A percentile compares a stretch with the other conserved stretches of the same genome.
Conservation (phyloP, 176 grass and related monocot genomes). For the Bolboschoenus planiculmis region DNA sequence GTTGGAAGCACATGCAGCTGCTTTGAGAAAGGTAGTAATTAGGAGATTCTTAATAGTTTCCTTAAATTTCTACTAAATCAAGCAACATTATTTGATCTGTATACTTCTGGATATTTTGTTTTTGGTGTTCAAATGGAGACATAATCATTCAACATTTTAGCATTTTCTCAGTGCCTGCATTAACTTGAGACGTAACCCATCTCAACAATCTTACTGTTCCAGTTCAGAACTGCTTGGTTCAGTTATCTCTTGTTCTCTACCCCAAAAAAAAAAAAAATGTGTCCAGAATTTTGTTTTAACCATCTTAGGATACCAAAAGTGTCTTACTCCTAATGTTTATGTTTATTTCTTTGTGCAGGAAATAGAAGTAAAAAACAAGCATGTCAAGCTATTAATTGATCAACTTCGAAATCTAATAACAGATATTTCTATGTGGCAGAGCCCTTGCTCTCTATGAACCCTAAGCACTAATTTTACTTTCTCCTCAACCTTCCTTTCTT, state of each 20-base stretch:
- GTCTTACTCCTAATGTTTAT: neutral
- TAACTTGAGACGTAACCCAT: neutral
- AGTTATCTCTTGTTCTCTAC: neutral
- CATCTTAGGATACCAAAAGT: neutral
- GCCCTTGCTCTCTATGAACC: slow-evolving; percentile 58
- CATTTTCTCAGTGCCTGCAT: neutral
- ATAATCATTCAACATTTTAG: neutral
- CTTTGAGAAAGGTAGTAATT: slow-evolving; percentile 72
- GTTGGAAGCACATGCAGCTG: slow-evolving; percentile 66
- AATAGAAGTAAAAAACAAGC: slow-evolving; percentile 79
- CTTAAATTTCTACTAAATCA: neutral
- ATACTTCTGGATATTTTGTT: neutral
- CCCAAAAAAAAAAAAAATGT: neutral
- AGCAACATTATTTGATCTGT: neutral
- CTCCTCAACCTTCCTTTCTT: neutral
- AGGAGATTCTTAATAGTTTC: neutral
- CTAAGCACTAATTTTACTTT: neutral
- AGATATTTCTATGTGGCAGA: slow-evolving; percentile 94
- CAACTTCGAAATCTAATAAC: slow-evolving; percentile 70
- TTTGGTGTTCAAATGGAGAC: neutral
- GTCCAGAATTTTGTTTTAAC: neutral
- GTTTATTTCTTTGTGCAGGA: slow-evolving; percentile 58
- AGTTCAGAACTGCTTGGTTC: neutral
- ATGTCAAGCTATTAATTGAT: slow-evolving; percentile 68
- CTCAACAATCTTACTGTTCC: neutral